Evolutionary conservation across 2,329 filamentous ascomycete genomes (phyloP), one percentile per base, ranked within the genome.

Genomic region (Colletotrichum sp.): DNA sequence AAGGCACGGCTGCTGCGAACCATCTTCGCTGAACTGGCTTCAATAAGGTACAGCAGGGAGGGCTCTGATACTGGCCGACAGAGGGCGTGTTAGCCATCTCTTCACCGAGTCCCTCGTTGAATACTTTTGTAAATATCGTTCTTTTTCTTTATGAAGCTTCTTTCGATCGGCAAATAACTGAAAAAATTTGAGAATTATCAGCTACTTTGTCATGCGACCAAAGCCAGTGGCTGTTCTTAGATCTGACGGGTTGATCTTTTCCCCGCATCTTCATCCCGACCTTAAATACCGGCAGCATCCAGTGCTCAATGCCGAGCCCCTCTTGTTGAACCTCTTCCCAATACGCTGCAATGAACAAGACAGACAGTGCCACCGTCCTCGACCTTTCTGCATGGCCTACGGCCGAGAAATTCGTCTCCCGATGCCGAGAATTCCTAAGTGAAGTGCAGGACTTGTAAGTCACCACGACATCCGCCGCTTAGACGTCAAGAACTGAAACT

Each of bases 401-500:
- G 15, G 82, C 82, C 4, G 77, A 79, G 18, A 78, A 80, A 32
- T 79, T 84, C 18, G 80, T 84, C 1, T 49, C 77, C 6, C 76
- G 82, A 52, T 83, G 82, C 68, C 68, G 72, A 70, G 81, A 84
- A 39, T 84, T 84, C 67, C 79, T 84, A 9, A 74, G 79, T 12
- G 79, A 82, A 55, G 80, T 84, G 3, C 78, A 83, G 67, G 80
- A 84, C 75, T 68, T 83, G 82, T 84, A 72, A 79, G 82, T 7
- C 39, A 9, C 13, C 28, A n/a, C 10, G 32, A 10, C 18, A 32
- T 6, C 59, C 10, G 44, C 44, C 12, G 4, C n/a, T 13, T 13
- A 52, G 44, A 52, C n/a, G 12, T 8, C 44, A 52, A 21, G 10
- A 21, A 52, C 44, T 52, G 12, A 52, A 13, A 4, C 6, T 21